Evolutionary conservation across 139 green algal genomes (phyloP).

Genomic region (Volvox africanus): DNA sequence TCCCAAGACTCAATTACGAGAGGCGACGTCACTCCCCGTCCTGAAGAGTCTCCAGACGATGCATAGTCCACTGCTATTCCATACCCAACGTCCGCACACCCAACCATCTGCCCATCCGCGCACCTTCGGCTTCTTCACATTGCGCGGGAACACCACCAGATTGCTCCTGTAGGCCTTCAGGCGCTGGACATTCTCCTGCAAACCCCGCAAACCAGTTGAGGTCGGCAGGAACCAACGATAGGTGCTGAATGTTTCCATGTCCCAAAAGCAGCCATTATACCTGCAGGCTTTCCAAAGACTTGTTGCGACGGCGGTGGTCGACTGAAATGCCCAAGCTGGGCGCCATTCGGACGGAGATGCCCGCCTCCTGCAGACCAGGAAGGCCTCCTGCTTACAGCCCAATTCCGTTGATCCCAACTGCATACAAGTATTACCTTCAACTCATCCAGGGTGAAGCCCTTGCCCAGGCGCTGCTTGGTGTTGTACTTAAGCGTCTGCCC

Average conservation of each 20-base stretch:
- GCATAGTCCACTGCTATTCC: too few species aligned
- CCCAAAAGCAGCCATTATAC: conserved; percentile 52
- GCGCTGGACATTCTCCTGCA: conserved; percentile 92
- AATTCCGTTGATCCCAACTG: neutral
- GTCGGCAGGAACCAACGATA: too few species aligned
- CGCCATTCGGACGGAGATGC: conserved; percentile 92
- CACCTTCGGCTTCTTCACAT: conserved; percentile 94
- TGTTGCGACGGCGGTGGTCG: conserved; percentile 96
- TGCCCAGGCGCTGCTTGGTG: conserved; percentile 90
- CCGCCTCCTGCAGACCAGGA: conserved; percentile 87
- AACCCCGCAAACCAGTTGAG: neutral
- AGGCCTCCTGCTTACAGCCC: neutral
- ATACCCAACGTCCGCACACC: neutral
- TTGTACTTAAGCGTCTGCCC: conserved; percentile 97
- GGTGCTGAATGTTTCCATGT: too few species aligned
- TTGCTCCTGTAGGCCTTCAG: conserved; percentile 98
- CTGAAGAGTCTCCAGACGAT: too few species aligned
- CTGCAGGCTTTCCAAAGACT: conserved; percentile 94
- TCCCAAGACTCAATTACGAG: too few species aligned
- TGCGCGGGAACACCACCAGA: conserved; percentile 96
- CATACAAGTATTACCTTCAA: conserved; percentile 90
- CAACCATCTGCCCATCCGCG: neutral
- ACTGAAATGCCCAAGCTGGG: conserved; percentile 97
- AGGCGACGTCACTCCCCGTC: too few species aligned
- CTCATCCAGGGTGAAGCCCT: conserved; percentile 98